phyloP scores from a whole-genome alignment of 805 yeast genomes.

The Vanderwaltozyma tropicalis region DNA sequence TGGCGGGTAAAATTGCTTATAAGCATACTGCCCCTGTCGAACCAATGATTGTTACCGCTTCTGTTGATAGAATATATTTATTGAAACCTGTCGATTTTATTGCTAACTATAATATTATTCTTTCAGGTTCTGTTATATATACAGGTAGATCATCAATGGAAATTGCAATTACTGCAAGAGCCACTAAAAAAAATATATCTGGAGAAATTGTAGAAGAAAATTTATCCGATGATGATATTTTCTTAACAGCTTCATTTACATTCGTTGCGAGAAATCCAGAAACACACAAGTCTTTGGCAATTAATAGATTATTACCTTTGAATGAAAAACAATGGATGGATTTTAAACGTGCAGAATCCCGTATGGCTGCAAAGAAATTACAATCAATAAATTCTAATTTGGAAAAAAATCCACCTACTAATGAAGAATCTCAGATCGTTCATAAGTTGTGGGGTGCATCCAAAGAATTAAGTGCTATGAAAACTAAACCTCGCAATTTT shows the following conservation, averaged over 20 bases:
- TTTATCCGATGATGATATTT: constrained; percentile 52
- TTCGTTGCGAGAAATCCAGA: constrained; percentile 92
- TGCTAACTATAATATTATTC: constrained; percentile 58
- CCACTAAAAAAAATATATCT: constrained; percentile 50
- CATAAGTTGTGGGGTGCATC: constrained; percentile 65
- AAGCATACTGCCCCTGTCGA: constrained; percentile 91
- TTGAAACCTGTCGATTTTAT: constrained; percentile 75
- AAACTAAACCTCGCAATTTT: constrained; percentile 38
- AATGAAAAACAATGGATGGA: constrained; percentile 72
- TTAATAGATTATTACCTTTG: constrained; percentile 68
- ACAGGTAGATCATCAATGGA: constrained; percentile 95
- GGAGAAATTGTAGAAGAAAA: constrained; percentile 42
- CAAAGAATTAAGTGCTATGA: constrained; percentile 28
- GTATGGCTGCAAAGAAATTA: constrained; percentile 75
- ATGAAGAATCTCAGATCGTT: constrained; percentile 60
- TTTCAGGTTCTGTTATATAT: constrained; percentile 90
- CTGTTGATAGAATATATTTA: constrained; percentile 85
- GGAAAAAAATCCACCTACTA: constrained; percentile 60
- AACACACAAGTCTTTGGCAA: constrained; percentile 82
- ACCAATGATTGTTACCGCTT: constrained; percentile 92
- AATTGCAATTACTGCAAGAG: constrained; percentile 80
- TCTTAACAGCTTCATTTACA: constrained; percentile 83
- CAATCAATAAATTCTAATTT: constrained; percentile 57
- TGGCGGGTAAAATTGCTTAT: constrained; percentile 90
- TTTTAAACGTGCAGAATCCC: constrained; percentile 80